Conservation (phyloP, 2,329 filamentous ascomycete species). For the Claviceps pusilla region DNA sequence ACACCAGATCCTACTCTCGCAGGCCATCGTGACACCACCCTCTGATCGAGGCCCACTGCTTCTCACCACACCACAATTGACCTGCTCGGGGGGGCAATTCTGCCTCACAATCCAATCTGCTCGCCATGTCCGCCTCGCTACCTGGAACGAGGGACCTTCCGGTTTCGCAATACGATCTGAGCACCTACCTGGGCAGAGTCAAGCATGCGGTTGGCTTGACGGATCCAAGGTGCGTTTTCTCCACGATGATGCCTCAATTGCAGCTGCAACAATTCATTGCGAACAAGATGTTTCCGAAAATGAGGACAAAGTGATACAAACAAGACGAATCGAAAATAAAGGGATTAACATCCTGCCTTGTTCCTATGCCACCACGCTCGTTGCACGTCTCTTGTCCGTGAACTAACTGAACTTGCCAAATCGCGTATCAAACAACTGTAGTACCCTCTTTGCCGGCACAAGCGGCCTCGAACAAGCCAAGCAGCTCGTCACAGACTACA, state of each 20-base stretch:
- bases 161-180: constrained; percentile 80
- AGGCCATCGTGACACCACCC: not conserved
- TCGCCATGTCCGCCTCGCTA: constrained; percentile 47
- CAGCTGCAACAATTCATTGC: not conserved
- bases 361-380: not conserved
- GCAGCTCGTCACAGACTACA: constrained; percentile 66
- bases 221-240: constrained; percentile 70
- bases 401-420: constrained; percentile 1
- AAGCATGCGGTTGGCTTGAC: constrained; percentile 77
- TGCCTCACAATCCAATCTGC: not conserved
- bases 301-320: not conserved
- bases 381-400: not conserved
- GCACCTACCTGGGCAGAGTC: constrained; percentile 89
- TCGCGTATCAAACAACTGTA: constrained; percentile 20
- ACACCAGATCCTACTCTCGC: not conserved
- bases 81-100: not conserved
- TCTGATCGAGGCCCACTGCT: not conserved
- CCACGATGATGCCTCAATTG: not conserved
- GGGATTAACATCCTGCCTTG: not conserved
- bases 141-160: constrained; percentile 67
- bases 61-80: not conserved
- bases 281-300: not conserved
- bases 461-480: constrained; percentile 77
- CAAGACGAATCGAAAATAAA: not conserved
- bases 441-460: constrained; percentile 70